Conservation (phyloP, 805 yeast species). For the Diddensiella transvaalensis region DNA sequence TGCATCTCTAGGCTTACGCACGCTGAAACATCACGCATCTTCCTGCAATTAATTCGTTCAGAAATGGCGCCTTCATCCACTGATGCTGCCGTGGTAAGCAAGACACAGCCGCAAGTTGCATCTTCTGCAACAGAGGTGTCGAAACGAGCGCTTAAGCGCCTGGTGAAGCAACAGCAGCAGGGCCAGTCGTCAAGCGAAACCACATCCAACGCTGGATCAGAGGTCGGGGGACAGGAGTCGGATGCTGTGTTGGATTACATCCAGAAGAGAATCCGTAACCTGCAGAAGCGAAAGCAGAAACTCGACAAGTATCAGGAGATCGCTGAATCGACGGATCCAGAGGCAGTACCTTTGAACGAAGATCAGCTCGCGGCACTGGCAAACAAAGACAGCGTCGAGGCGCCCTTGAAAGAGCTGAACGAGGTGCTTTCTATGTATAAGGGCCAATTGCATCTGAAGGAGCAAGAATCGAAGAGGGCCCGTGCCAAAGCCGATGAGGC, state of each 20-base stretch:
- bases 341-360: conserved; percentile 27
- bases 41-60: no score
- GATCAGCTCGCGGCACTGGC: conserved; percentile 36
- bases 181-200: not conserved
- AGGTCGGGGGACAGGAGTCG: conserved; percentile 2
- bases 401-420: conserved; percentile 35
- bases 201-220: conserved; percentile 3
- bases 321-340: conserved; percentile 26
- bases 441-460: conserved; percentile 17
- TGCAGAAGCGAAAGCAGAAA: conserved; percentile 34
- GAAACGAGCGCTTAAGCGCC: conserved; percentile 16
- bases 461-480: conserved; percentile 13
- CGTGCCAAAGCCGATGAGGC: conserved; percentile 10
- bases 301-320: conserved; percentile 35
- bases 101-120: not conserved
- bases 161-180: conserved; percentile 8
- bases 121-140: conserved; percentile 8
- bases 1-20: no score
- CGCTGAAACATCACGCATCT: no score
- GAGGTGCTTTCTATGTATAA: conserved; percentile 28
- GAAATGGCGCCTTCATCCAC: no score
- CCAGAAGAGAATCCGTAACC: conserved; percentile 36
- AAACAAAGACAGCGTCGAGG: conserved; percentile 32
- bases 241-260: conserved; percentile 17
- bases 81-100: no score